phyloP scores from a whole-genome alignment of 495 filamentous ascomycete species.

The Penicillium pancosmium region DNA sequence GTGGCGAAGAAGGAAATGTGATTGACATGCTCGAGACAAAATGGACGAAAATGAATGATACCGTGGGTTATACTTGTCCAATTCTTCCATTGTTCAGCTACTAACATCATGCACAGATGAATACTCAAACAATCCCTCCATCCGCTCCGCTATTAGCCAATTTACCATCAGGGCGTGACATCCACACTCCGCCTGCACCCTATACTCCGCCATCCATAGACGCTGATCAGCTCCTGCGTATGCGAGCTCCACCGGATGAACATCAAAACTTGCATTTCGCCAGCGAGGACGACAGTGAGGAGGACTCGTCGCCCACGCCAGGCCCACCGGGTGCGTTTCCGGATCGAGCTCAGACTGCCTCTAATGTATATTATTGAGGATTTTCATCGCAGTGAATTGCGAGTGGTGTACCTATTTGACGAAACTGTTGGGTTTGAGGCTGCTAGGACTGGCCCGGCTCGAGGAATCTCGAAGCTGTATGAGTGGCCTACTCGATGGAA shows the following conservation, averaged over 20 bases:
- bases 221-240: constrained; percentile 53
- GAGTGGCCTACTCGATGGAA: too few relatives aligned
- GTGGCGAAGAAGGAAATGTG: constrained; percentile 80
- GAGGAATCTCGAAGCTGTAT: too few relatives aligned
- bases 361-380: constrained; percentile 52
- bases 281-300: constrained; percentile 47
- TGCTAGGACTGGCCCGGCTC: too few relatives aligned
- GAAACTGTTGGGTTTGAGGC: too few relatives aligned
- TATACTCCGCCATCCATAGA: constrained; percentile 63
- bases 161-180: constrained; percentile 86
- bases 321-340: constrained; percentile 51
- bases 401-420: too few relatives aligned
- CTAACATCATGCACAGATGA: constrained; percentile 56
- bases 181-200: constrained; percentile 63
- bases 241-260: constrained; percentile 48
- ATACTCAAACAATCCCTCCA: constrained; percentile 75
- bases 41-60: constrained; percentile 93
- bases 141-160: constrained; percentile 67
- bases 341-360: constrained; percentile 35
- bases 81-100: background rate
- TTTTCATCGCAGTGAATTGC: constrained; percentile 19
- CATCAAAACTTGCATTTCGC: constrained; percentile 30
- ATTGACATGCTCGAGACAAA: constrained; percentile 84
- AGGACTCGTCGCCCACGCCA: constrained; percentile 44
- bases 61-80: constrained; percentile 54